phyloP scores from a whole-genome alignment of 2,329 filamentous ascomycete genomes.

The Ceratocystis variospora region DNA sequence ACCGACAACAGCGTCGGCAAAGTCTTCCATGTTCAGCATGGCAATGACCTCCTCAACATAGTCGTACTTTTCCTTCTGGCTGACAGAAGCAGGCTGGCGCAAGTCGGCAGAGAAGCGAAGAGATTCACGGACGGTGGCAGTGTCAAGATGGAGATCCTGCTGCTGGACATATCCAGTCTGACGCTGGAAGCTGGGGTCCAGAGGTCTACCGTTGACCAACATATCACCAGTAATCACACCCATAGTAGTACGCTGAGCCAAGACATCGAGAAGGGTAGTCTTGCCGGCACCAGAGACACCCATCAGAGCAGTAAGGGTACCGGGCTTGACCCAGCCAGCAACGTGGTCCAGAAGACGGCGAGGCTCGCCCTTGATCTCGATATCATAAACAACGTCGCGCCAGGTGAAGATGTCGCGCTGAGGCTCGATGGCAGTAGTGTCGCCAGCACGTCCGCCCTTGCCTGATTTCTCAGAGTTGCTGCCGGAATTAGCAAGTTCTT shows the following conservation, averaged over 20 bases:
- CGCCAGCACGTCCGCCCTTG: conserved; percentile 21
- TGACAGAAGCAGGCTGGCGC: conserved; percentile 40
- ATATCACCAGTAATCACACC: conserved; percentile 53
- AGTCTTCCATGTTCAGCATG: conserved; percentile 54
- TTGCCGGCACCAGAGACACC: conserved; percentile 40
- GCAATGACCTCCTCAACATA: conserved; percentile 53
- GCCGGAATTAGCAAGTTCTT: conserved; percentile 24
- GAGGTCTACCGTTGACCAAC: conserved; percentile 46
- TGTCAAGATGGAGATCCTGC: conserved; percentile 39
- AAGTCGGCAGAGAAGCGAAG: conserved; percentile 44
- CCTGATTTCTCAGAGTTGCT: conserved; percentile 29
- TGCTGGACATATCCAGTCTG: conserved; percentile 47
- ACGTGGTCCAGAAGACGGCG: conserved; percentile 67
- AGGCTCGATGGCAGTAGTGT: conserved; percentile 26
- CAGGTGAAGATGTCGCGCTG: conserved; percentile 58
- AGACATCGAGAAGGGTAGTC: conserved; percentile 32
- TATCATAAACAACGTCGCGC: conserved; percentile 58
- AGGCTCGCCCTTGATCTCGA: conserved; percentile 57
- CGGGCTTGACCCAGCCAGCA: conserved; percentile 79
- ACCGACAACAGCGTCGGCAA: conserved; percentile 52
- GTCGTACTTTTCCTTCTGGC: conserved; percentile 42
- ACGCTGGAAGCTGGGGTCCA: conserved; percentile 46
- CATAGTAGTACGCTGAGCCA: conserved; percentile 39
- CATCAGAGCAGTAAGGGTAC: conserved; percentile 69
- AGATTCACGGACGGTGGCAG: conserved; percentile 41